Evolutionary conservation across 140 eudicot species (phyloP).

Genomic region (Anethum foeniculum): DNA sequence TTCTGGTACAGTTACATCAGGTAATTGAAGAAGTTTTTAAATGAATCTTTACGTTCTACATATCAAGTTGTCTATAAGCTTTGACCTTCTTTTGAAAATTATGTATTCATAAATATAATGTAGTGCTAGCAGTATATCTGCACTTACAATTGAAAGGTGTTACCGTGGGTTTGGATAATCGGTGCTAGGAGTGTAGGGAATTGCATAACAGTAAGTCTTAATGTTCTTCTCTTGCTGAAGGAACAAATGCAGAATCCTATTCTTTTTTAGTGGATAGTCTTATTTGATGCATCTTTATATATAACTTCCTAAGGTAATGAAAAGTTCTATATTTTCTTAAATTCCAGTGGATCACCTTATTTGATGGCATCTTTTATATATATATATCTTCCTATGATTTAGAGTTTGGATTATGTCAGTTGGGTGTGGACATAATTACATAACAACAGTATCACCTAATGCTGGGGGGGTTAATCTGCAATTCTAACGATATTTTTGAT

Average conservation of each 20-base stretch:
- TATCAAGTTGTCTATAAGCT: constrained; percentile 4
- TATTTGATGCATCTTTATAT: not conserved
- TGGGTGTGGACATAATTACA: not conserved
- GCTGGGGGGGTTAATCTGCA: not conserved
- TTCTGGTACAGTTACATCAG: constrained; percentile 44
- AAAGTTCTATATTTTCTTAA: not conserved
- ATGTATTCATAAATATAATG: not conserved
- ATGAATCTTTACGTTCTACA: not conserved
- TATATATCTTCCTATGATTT: not conserved
- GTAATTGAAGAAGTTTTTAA: constrained; percentile 24
- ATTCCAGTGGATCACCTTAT: not conserved
- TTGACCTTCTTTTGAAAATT: not conserved
- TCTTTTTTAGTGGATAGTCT: not conserved
- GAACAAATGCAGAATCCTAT: not conserved
- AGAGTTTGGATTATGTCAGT: not conserved
- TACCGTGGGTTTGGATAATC: not conserved
- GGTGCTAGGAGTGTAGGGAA: not conserved
- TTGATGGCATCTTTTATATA: not conserved
- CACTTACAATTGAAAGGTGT: not conserved
- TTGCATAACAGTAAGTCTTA: not conserved
- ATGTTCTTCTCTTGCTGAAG: not conserved
- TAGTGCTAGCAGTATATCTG: not conserved
- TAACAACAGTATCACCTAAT: not conserved
- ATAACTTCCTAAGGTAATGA: not conserved
- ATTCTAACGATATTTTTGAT: not conserved